phyloP scores from a whole-genome alignment of 352 stramenopile species.

The Phytophthora sansomeana region DNA sequence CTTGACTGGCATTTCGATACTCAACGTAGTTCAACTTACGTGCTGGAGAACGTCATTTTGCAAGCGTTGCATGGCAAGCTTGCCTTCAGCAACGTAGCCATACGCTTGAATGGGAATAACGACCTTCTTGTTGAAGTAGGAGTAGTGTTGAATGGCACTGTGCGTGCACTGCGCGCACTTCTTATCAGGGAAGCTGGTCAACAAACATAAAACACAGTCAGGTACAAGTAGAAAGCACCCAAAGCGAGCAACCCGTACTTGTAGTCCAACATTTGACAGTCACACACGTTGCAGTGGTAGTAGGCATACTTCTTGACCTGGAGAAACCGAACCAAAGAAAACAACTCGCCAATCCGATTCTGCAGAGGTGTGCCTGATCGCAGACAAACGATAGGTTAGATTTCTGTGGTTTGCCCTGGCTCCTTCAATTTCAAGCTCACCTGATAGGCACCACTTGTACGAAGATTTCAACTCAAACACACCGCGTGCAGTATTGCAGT shows the following conservation, averaged over 20 bases:
- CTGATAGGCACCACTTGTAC: conserved; percentile 98
- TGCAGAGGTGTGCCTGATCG: conserved; percentile 92
- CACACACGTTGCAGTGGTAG: conserved; percentile 97
- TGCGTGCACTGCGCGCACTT: conserved; percentile 95
- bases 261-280: conserved; percentile 97
- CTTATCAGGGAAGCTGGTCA: conserved; percentile 66
- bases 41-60: conserved; percentile 94
- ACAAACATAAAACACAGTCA: conserved; percentile 15
- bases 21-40: conserved; percentile 50
- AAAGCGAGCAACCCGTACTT: conserved; percentile 63
- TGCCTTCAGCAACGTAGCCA: conserved; percentile 93
- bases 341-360: conserved; percentile 95
- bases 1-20: neutral
- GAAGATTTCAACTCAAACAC: conserved; percentile 97
- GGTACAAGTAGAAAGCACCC: conserved; percentile 13
- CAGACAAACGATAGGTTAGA: conserved; percentile 6
- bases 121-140: conserved; percentile 98
- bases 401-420: neutral
- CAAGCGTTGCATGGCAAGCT: conserved; percentile 96
- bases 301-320: conserved; percentile 97
- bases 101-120: conserved; percentile 98
- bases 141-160: conserved; percentile 96
- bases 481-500: conserved; percentile 95
- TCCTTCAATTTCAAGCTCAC: conserved; percentile 54
- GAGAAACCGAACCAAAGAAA: conserved; percentile 98